phyloP scores from a whole-genome alignment of 139 green algal species.

The Mesostigma viride region DNA sequence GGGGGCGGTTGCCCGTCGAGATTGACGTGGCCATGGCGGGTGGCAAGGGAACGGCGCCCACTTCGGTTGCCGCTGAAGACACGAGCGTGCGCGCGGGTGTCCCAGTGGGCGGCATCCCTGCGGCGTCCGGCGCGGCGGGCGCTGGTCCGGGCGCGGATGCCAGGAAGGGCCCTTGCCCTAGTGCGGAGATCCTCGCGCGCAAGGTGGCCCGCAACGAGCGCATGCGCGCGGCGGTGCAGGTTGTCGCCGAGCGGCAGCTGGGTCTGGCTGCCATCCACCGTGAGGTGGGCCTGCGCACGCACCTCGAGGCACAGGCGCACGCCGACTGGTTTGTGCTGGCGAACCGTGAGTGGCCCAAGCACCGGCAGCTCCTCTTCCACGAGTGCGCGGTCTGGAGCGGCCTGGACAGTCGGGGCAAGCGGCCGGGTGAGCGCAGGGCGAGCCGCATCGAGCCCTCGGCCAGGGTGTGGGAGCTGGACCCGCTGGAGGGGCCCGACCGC shows the following conservation, averaged over 20 bases:
- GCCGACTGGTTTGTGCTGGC: conserved; percentile 15
- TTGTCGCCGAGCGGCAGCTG: not conserved
- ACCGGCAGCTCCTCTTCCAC: conserved; percentile 9
- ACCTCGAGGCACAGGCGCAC: conserved; percentile 7
- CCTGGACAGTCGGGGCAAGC: not conserved
- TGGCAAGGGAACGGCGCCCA: too few relatives aligned
- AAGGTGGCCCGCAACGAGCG: too few relatives aligned
- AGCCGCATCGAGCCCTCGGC: not conserved
- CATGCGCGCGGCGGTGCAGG: too few relatives aligned
- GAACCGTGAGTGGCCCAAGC: conserved; percentile 9
- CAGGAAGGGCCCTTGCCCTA: too few relatives aligned
- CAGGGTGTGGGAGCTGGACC: conserved; percentile 17
- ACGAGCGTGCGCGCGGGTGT: too few relatives aligned
- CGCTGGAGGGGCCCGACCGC: conserved; percentile 16
- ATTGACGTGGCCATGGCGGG: too few relatives aligned
- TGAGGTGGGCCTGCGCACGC: not conserved
- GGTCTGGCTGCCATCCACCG: not conserved
- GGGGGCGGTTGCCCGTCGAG: too few relatives aligned
- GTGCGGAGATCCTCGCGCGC: too few relatives aligned
- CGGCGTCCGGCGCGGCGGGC: too few relatives aligned
- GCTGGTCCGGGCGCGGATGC: too few relatives aligned
- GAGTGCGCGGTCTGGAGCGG: conserved; percentile 16
- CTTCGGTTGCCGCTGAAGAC: too few relatives aligned
- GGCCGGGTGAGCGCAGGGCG: not conserved
- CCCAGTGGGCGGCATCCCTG: too few relatives aligned